Conservation (phyloP, 345 rosid species). For the Noccaea caerulescens region DNA sequence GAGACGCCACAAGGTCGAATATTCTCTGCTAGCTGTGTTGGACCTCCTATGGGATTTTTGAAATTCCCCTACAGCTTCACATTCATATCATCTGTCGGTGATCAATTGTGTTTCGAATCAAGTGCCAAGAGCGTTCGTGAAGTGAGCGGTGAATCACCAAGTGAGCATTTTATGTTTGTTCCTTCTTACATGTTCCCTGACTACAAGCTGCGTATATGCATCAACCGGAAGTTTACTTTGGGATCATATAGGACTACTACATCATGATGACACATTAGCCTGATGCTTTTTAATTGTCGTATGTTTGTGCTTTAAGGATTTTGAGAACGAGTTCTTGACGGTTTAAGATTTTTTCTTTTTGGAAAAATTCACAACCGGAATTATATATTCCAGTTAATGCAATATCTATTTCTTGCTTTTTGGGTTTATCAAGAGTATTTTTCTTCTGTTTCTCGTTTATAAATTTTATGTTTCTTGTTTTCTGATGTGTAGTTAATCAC, state of each 20-base stretch:
- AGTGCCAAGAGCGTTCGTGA: neutral
- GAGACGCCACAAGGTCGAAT: neutral
- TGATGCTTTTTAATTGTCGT: neutral
- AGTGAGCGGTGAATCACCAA: slow-evolving; percentile 10
- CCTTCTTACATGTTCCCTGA: neutral
- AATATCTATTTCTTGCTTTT: too few species aligned
- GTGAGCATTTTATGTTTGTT: neutral
- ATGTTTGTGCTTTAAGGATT: neutral
- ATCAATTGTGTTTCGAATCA: neutral
- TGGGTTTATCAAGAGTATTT: too few species aligned
- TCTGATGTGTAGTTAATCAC: too few species aligned
- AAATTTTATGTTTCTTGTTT: too few species aligned
- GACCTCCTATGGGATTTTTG: neutral
- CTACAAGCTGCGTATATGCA: neutral
- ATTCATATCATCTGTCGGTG: neutral
- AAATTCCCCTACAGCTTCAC: neutral
- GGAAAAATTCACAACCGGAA: too few species aligned
- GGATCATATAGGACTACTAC: neutral
- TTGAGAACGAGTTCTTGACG: neutral
- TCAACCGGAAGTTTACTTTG: neutral
- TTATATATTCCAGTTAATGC: too few species aligned
- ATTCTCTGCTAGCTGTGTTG: slow-evolving; percentile 8
- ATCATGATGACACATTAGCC: neutral
- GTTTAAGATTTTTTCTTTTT: too few species aligned
- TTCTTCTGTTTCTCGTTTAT: too few species aligned